Conservation (phyloP, 306 rosid species). For the Castanospermum australe region DNA sequence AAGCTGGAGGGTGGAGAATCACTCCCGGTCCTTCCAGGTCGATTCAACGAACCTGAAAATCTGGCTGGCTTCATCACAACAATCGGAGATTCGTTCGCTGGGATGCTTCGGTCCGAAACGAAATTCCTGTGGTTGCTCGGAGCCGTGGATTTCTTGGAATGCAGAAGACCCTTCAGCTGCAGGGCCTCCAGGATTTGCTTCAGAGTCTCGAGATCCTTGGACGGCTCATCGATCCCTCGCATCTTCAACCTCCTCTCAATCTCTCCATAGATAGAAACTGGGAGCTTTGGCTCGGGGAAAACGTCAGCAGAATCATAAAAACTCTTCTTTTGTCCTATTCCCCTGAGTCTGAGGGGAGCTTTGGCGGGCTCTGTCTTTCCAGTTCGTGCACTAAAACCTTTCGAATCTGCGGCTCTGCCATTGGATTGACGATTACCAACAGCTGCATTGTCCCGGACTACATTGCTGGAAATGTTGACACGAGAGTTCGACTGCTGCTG, state of each 20-base stretch:
- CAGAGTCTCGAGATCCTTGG: constrained; percentile 52
- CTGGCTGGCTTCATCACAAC: constrained; percentile 49
- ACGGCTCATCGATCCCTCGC: constrained; percentile 63
- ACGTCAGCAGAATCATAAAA: constrained; percentile 56
- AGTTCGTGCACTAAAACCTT: constrained; percentile 16
- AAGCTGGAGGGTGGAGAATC: constrained; percentile 45
- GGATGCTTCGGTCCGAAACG: constrained; percentile 32
- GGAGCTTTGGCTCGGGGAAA: constrained; percentile 57
- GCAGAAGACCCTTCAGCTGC: constrained; percentile 71
- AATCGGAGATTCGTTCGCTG: constrained; percentile 43
- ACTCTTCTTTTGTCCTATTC: constrained; percentile 54
- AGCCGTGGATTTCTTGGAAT: constrained; percentile 35
- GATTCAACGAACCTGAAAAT: constrained; percentile 28
- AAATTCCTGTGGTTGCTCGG: constrained; percentile 40
- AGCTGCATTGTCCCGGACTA: constrained; percentile 3
- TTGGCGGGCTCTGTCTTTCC: constrained; percentile 27
- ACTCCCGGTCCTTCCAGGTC: constrained; percentile 31
- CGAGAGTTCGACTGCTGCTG: constrained; percentile 25
- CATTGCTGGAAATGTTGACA: constrained; percentile 15
- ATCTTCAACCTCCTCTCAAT: constrained; percentile 57
- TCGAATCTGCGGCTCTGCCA: constrained; percentile 31
- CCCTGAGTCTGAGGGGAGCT: constrained; percentile 35
- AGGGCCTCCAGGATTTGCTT: constrained; percentile 64
- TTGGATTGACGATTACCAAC: constrained; percentile 25
- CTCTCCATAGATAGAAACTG: constrained; percentile 42